Evolutionary conservation across 2,329 filamentous ascomycete genomes (phyloP).

Genomic region (Clathrospora elynae): DNA sequence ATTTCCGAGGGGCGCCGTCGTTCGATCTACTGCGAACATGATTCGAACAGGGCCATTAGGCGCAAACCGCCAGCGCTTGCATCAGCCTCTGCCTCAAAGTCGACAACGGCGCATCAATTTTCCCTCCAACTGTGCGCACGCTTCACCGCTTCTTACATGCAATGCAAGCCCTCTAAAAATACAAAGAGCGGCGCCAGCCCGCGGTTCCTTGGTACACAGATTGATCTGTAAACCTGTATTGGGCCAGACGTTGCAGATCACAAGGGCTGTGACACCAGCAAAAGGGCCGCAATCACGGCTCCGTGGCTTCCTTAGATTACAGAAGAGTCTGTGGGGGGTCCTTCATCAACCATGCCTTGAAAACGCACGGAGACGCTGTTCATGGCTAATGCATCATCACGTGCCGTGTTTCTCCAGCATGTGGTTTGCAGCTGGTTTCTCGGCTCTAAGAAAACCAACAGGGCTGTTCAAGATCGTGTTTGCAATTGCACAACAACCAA

Average conservation of each 20-base stretch:
- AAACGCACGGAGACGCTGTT: constrained; percentile 44
- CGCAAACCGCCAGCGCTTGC: constrained; percentile 14
- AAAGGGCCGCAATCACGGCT: constrained; percentile 26
- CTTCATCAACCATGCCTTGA: constrained; percentile 27
- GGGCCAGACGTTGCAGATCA: constrained; percentile 33
- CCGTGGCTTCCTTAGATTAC: constrained; percentile 37
- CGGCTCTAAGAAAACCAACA: too few relatives aligned
- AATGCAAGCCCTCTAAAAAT: constrained; percentile 35
- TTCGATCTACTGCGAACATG: constrained; percentile 14
- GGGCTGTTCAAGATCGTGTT: too few relatives aligned
- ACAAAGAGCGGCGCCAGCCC: constrained; percentile 30
- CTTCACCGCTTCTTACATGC: constrained; percentile 45
- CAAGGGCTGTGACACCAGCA: constrained; percentile 31
- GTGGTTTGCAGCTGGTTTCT: too few relatives aligned
- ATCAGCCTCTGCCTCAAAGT: constrained; percentile 5
- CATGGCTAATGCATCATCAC: constrained; percentile 44
- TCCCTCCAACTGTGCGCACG: constrained; percentile 21
- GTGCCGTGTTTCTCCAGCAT: too few relatives aligned
- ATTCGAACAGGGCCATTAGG: constrained; percentile 13
- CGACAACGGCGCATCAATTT: constrained; percentile 8
- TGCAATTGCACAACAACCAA: too few relatives aligned
- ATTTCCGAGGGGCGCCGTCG: constrained; percentile 17
- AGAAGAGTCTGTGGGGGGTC: constrained; percentile 27
- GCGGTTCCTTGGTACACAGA: constrained; percentile 27
- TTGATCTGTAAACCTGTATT: constrained; percentile 8